Evolutionary conservation across 768 basidiomycete genomes (phyloP).

Genomic region (Rhodotorula toruloides): DNA sequence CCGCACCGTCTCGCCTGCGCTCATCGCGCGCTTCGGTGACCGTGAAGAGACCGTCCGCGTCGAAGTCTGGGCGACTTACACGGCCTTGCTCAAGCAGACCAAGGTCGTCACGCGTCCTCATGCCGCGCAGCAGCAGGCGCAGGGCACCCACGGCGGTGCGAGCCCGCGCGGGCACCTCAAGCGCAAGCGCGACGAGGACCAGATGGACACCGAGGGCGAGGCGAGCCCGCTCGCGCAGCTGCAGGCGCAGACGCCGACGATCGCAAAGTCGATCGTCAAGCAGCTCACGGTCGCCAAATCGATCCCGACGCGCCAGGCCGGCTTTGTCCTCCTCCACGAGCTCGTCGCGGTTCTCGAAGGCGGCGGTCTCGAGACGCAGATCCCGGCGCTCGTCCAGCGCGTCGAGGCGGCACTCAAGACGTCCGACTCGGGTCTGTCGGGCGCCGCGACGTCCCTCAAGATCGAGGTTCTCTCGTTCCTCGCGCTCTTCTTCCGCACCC

Average conservation of each 20-base stretch:
- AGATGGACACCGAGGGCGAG: conserved; percentile 58
- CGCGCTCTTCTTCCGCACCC: conserved; percentile 69
- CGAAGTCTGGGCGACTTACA: conserved; percentile 86
- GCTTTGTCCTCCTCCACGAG: conserved; percentile 70
- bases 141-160: neutral
- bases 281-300: conserved; percentile 74
- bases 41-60: conserved; percentile 90
- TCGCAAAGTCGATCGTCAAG: conserved; percentile 74
- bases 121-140: neutral
- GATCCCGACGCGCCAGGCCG: conserved; percentile 72
- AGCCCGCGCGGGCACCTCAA: conserved; percentile 42
- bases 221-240: conserved; percentile 66
- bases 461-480: conserved; percentile 81
- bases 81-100: conserved; percentile 74
- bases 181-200: conserved; percentile 55
- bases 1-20: conserved; percentile 74
- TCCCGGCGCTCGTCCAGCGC: conserved; percentile 57
- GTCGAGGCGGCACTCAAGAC: conserved; percentile 42
- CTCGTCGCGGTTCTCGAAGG: conserved; percentile 68
- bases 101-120: conserved; percentile 50
- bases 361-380: conserved; percentile 70
- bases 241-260: conserved; percentile 65
- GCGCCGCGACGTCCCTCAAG: conserved; percentile 74
- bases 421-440: conserved; percentile 45
- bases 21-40: conserved; percentile 87